Percentiles rank a stretch among this genome's conserved stretches.
phyloP scores from a whole-genome alignment of 1,139 yeast species.

The Suhomyces bolitotheri region DNA sequence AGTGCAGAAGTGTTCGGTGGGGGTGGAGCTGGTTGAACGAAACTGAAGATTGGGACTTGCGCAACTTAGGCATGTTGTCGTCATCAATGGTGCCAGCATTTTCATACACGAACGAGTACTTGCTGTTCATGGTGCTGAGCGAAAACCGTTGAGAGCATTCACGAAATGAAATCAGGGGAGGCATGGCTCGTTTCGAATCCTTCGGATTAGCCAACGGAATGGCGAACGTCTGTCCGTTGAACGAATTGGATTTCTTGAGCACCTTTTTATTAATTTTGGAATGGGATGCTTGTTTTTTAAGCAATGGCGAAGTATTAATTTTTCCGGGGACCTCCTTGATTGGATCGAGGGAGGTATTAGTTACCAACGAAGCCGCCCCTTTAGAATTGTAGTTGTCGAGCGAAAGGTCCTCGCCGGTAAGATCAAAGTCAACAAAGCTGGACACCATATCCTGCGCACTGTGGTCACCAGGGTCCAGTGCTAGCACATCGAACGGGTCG shows the following conservation, averaged over 20 bases:
- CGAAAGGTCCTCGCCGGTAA: slow-evolving; percentile 9
- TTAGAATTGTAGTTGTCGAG: neutral
- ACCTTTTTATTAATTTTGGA: slow-evolving; percentile 17
- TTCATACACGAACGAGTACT: slow-evolving; percentile 24
- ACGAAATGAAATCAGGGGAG: slow-evolving; percentile 24
- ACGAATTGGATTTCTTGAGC: slow-evolving; percentile 18
- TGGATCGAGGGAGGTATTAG: neutral
- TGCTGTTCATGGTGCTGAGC: slow-evolving; percentile 18
- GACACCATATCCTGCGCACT: slow-evolving; percentile 6
- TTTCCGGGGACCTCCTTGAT: slow-evolving; percentile 1
- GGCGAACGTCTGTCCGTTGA: slow-evolving; percentile 12
- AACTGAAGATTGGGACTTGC: slow-evolving; percentile 6
- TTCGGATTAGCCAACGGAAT: slow-evolving; percentile 4
- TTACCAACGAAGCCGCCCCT: neutral
- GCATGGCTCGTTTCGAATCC: slow-evolving; percentile 13
- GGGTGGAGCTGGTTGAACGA: slow-evolving; percentile 9
- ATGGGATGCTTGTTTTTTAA: slow-evolving; percentile 10
- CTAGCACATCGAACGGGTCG: slow-evolving; percentile 24
- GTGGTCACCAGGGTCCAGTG: slow-evolving; percentile 4
- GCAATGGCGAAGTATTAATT: neutral
- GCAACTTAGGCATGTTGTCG: slow-evolving; percentile 3
- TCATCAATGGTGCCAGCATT: slow-evolving; percentile 15
- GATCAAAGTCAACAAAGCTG: slow-evolving; percentile 12
- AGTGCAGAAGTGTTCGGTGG: slow-evolving; percentile 14
- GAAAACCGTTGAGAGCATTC: slow-evolving; percentile 32